Evolutionary conservation across 768 basidiomycete genomes (phyloP).

Genomic region (Hericium coralloides): DNA sequence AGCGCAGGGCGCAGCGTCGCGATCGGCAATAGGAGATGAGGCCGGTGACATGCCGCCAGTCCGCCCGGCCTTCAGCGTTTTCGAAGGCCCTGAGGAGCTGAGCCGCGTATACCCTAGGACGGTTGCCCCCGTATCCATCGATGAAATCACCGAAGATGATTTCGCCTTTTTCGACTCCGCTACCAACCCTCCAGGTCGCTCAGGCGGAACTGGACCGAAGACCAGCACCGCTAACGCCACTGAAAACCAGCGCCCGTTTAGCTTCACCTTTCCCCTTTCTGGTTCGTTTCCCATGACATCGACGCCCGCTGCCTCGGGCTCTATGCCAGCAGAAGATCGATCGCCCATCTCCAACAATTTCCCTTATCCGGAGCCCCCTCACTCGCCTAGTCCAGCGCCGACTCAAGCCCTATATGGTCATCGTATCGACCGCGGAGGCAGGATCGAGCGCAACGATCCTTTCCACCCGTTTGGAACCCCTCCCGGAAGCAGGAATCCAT

Average conservation of each 20-base stretch:
- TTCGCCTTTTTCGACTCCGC: conserved; percentile 16
- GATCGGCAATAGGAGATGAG: neutral
- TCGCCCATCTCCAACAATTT: conserved; percentile 6
- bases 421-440: conserved; percentile 2
- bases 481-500: conserved; percentile 5
- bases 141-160: conserved; percentile 14
- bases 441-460: conserved; percentile 5
- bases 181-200: conserved; percentile 2
- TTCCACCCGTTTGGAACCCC: conserved; percentile 11
- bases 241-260: conserved; percentile 13
- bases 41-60: neutral
- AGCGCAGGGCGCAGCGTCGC: neutral
- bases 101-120: neutral
- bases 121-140: neutral
- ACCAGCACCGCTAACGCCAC: neutral
- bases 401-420: neutral
- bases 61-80: neutral
- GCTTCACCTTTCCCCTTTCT: conserved; percentile 9
- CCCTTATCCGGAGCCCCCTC: conserved; percentile 12
- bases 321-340: conserved; percentile 5
- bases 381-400: conserved; percentile 14
- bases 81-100: neutral
- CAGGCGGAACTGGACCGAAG: conserved; percentile 1
- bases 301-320: conserved; percentile 6
- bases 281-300: neutral